These are phyloP conservation scores for Candida labiduridarum DNA, from an alignment of 1,139 yeast species.

Conservation along the genomic window DNA sequence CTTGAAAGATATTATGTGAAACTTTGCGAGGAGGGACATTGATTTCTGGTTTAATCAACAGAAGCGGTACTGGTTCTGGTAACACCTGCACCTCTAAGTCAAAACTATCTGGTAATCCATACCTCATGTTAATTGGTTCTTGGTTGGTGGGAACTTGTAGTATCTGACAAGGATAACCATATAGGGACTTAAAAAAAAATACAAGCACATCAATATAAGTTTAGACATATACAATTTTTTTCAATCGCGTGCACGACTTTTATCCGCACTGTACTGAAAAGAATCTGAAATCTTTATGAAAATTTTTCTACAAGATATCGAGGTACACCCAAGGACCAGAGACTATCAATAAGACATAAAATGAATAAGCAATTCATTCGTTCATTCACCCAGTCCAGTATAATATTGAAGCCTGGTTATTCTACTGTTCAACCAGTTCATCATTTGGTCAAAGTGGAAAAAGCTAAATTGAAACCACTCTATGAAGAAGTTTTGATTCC, in stretches of 20 bases:
- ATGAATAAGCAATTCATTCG: slow-evolving; percentile 37
- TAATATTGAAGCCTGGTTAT: slow-evolving; percentile 62
- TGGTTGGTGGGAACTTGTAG: neutral
- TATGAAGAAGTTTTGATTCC: slow-evolving; percentile 68
- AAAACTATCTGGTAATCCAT: slow-evolving; percentile 30
- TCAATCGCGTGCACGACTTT: neutral
- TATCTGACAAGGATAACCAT: neutral
- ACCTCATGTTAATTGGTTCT: slow-evolving; percentile 17
- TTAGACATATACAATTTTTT: neutral
- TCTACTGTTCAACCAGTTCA: slow-evolving; percentile 90
- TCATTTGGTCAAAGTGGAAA: slow-evolving; percentile 77
- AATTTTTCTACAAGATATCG: slow-evolving; percentile 6
- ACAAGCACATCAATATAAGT: too few relatives aligned
- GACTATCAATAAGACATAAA: slow-evolving; percentile 6
- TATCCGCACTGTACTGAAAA: neutral
- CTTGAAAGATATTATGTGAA: slow-evolving; percentile 7
- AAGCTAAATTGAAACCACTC: slow-evolving; percentile 68
- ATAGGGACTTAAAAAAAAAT: neutral
- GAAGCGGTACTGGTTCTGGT: neutral
- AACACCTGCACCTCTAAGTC: slow-evolving; percentile 20
- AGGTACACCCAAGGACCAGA: neutral
- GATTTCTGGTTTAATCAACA: too few relatives aligned
- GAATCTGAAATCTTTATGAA: neutral
- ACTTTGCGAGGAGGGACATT: neutral
- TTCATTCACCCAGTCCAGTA: slow-evolving; percentile 46